Evolutionary conservation across 768 basidiomycete species (phyloP).

Genomic region (Phlegmacium glaucopus): DNA sequence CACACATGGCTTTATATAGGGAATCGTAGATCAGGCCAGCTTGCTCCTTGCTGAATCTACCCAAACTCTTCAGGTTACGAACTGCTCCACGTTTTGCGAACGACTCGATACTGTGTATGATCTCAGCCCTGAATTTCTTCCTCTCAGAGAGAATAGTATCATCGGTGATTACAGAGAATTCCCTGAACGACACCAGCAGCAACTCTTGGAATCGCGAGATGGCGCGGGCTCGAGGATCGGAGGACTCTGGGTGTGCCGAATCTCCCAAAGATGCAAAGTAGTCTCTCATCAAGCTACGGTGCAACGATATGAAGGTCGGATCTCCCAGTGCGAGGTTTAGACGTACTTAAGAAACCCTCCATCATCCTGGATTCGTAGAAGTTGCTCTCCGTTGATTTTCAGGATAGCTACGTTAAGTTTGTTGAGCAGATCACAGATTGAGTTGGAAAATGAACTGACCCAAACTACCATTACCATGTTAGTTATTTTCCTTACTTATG

Average conservation of each 20-base stretch:
- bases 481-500: constrained; percentile 2
- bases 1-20: constrained; percentile 79
- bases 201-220: constrained; percentile 98
- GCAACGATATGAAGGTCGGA: neutral
- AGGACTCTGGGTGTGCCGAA: constrained; percentile 87
- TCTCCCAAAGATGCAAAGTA: constrained; percentile 94
- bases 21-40: constrained; percentile 90
- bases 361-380: constrained; percentile 93
- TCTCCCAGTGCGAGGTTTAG: neutral
- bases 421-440: neutral
- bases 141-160: constrained; percentile 90
- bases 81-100: constrained; percentile 92
- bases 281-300: constrained; percentile 82
- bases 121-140: constrained; percentile 79
- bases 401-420: constrained; percentile 67
- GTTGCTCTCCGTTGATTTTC: constrained; percentile 93
- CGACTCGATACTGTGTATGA: constrained; percentile 88
- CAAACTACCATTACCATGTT: constrained; percentile 35
- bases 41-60: constrained; percentile 83
- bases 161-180: constrained; percentile 95
- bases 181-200: constrained; percentile 94
- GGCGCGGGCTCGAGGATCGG: constrained; percentile 85
- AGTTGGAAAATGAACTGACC: constrained; percentile 38
- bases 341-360: constrained; percentile 92
- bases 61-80: constrained; percentile 78